Percentiles rank a stretch among this genome's conserved stretches.
Evolutionary conservation across 306 rosid genomes (phyloP).

Genomic region (Ochetophila trinervis): DNA sequence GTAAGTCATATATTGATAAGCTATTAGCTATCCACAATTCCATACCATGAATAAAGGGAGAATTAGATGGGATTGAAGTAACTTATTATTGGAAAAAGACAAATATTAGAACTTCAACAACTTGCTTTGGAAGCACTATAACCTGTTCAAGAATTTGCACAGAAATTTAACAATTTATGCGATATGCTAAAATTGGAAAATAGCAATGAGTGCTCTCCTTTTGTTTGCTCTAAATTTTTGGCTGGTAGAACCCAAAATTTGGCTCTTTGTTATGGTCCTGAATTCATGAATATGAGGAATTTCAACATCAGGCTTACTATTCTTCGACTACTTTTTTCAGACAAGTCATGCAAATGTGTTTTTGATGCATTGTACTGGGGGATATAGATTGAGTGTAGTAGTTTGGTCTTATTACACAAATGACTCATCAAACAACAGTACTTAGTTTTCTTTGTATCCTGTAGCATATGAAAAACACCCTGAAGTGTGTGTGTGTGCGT

Average conservation of each 20-base stretch:
- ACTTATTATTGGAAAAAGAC: not conserved
- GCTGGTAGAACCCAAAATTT: too few relatives aligned
- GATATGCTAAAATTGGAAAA: not conserved
- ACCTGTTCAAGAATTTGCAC: not conserved
- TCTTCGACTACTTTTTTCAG: too few relatives aligned
- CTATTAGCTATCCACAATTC: too few relatives aligned
- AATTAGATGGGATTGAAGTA: not conserved
- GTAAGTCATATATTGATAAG: not conserved
- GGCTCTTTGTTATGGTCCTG: too few relatives aligned
- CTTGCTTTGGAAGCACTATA: not conserved
- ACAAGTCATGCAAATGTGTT: too few relatives aligned
- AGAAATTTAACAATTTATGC: not conserved
- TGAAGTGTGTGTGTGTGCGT: too few relatives aligned
- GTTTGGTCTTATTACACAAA: not conserved
- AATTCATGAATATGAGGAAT: too few relatives aligned
- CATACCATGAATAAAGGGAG: not conserved
- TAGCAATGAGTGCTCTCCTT: not conserved
- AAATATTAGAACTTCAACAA: not conserved
- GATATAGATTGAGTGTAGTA: too few relatives aligned
- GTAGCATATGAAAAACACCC: not conserved
- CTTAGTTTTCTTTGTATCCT: not conserved
- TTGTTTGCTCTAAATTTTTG: too few relatives aligned
- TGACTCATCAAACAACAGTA: not conserved
- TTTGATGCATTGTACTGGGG: too few relatives aligned
- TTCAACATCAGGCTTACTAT: too few relatives aligned